phyloP scores from a whole-genome alignment of 2,329 filamentous ascomycete genomes.

The Rutstroemia sp. region DNA sequence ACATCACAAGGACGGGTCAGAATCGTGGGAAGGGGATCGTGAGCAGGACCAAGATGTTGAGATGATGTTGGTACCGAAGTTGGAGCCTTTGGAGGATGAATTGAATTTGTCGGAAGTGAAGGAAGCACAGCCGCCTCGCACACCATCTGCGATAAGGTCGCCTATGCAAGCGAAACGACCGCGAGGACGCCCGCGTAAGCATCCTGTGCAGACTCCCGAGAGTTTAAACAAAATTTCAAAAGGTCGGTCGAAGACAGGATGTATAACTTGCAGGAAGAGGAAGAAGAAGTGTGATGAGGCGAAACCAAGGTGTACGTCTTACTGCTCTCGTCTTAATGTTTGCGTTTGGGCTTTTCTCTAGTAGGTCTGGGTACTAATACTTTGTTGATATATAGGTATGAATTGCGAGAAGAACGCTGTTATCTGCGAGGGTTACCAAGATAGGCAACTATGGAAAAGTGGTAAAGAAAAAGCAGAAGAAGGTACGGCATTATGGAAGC shows the following conservation, averaged over 20 bases:
- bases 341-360: slow-evolving; percentile 5
- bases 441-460: slow-evolving; percentile 81
- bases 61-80: slow-evolving; percentile 43
- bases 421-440: slow-evolving; percentile 82
- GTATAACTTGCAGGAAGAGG: slow-evolving; percentile 58
- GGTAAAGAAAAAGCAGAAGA: slow-evolving; percentile 68
- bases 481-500: slow-evolving; percentile 36
- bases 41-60: slow-evolving; percentile 34
- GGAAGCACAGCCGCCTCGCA: slow-evolving; percentile 22
- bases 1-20: background rate
- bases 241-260: slow-evolving; percentile 64
- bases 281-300: slow-evolving; percentile 70
- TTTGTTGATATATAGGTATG: slow-evolving; percentile 44
- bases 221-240: slow-evolving; percentile 66
- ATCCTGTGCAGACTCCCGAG: slow-evolving; percentile 49
- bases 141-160: slow-evolving; percentile 9
- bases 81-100: slow-evolving; percentile 46
- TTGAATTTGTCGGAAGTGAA: slow-evolving; percentile 40
- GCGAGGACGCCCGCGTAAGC: slow-evolving; percentile 76
- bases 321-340: background rate
- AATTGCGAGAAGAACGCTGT: slow-evolving; percentile 94
- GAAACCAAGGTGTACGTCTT: slow-evolving; percentile 55
- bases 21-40: background rate
- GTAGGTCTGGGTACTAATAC: background rate
- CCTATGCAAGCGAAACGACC: slow-evolving; percentile 46